These are phyloP conservation scores for Penicillium occitanis DNA, from an alignment of 2,329 filamentous ascomycete species.

Conservation along the genomic window DNA sequence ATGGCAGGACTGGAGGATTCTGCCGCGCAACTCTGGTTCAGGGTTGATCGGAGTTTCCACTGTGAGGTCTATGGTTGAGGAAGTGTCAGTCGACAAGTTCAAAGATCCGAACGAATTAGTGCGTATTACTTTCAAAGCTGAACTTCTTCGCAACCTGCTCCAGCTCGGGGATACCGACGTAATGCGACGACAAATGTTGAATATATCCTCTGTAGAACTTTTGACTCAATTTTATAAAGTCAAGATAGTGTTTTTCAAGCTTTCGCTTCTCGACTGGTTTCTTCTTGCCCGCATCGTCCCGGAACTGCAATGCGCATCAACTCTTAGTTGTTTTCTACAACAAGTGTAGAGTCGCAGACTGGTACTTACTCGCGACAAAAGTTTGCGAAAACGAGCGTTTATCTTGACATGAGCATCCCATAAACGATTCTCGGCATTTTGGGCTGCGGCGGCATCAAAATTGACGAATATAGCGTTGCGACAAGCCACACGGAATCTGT, in stretches of 20 bases:
- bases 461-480: constrained; percentile 72
- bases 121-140: constrained; percentile 47
- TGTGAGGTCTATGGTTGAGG: constrained; percentile 40
- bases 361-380: constrained; percentile 56
- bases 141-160: constrained; percentile 56
- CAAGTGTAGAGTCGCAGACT: not conserved
- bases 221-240: constrained; percentile 84
- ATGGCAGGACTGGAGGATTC: constrained; percentile 73
- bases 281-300: constrained; percentile 52
- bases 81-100: constrained; percentile 14
- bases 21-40: constrained; percentile 53
- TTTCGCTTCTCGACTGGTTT: constrained; percentile 68
- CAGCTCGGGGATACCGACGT: constrained; percentile 58
- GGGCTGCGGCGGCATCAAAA: constrained; percentile 46
- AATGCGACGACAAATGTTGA: constrained; percentile 66
- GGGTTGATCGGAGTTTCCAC: constrained; percentile 49
- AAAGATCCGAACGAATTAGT: not conserved
- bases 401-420: constrained; percentile 79
- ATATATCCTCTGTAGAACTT: constrained; percentile 87
- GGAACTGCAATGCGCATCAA: constrained; percentile 41
- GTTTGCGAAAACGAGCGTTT: constrained; percentile 74
- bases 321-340: not conserved
- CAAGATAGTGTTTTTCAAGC: constrained; percentile 75
- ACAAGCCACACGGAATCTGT: constrained; percentile 68
- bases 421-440: constrained; percentile 68